phyloP scores from a whole-genome alignment of 164 flowering plant species.

The Umbellularia californica region DNA sequence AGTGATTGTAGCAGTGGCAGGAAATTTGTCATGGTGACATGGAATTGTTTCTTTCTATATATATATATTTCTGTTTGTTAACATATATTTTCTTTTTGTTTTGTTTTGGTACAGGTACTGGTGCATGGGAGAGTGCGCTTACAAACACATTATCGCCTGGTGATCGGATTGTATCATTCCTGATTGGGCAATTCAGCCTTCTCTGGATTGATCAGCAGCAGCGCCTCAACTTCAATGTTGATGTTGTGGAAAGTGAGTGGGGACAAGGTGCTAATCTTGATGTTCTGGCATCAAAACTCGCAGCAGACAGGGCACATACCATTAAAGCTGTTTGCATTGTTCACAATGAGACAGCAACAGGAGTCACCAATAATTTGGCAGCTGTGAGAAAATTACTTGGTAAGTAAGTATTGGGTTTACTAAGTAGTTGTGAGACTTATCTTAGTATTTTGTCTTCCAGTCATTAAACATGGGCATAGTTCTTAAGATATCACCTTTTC shows the following conservation, averaged over 20 bases:
- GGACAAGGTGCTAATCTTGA: conserved; percentile 92
- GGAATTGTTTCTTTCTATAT: no score
- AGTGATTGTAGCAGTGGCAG: no score
- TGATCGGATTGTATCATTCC: conserved; percentile 73
- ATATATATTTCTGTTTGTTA: not conserved
- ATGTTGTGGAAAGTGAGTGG: conserved; percentile 94
- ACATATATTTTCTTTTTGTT: not conserved
- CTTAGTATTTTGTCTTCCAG: not conserved
- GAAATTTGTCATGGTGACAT: no score
- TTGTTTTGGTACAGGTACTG: conserved; percentile 56
- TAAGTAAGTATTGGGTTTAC: conserved; percentile 24
- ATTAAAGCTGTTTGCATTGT: conserved; percentile 95
- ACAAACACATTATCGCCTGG: conserved; percentile 96
- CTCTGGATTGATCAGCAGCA: conserved; percentile 97
- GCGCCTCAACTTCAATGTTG: conserved; percentile 88
- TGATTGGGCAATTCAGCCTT: conserved; percentile 94
- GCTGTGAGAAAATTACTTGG: conserved; percentile 81
- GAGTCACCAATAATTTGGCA: conserved; percentile 91
- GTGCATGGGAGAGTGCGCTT: conserved; percentile 99
- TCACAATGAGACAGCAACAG: conserved; percentile 95
- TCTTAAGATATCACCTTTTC: no score
- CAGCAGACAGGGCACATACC: conserved; percentile 71
- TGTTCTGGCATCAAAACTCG: conserved; percentile 69
- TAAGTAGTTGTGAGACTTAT: not conserved
- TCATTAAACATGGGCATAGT: not conserved